Base-by-base conservation (phyloP, 2,329 filamentous ascomycete genomes). In the Beauveria sp. region DNA sequence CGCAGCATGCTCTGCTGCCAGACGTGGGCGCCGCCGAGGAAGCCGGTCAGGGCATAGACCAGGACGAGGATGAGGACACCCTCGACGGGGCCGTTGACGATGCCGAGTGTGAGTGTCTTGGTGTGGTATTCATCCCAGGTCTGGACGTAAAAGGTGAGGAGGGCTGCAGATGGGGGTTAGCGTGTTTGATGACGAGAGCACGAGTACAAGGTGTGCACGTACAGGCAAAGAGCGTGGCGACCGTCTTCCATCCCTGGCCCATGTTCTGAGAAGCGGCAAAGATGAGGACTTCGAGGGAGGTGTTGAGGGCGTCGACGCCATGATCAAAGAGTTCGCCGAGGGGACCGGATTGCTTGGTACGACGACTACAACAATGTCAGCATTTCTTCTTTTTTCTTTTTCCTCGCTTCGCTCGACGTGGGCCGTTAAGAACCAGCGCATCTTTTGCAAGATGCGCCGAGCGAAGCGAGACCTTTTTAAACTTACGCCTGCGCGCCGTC, bases 91-190 rank as follows among this genome's bases (percentile, higher is more conserved):
- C 95, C 95, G 66, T 93, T 97, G 67, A 99, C 83, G 65, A 98
- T 79, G 63, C 95, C 95, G 6, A 99, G 84, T 1, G 92, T 97
- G 53, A 99, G 84, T 3, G 93, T 95, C 75, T 97, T 93, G 57
- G 95, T 99, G 77, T 98, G 93, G 77, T 98, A 99, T 74, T 98
- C 95, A 72, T 99, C 95, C 95, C 95, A 99, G 40, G 95, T 98
- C 74, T 98, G 95, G 48, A 98, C 89, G 75, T 98, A 98, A 76
- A 99, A 99, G n/a, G 95, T 97, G 69, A 96, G 80, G 63, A 93
- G 85, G 7, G 90, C 88, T 91, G 64, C 54, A n/a, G 18, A 24
- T 24, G 9, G 9, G 31, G n/a, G 49, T 66, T 62, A 66, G 66
- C 24, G 48, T 61, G 16, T 34, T n/a, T 18, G 10, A 45, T 8